Evolutionary conservation across 768 basidiomycete species (phyloP).

Genomic region (Panaeolus cyanescens): DNA sequence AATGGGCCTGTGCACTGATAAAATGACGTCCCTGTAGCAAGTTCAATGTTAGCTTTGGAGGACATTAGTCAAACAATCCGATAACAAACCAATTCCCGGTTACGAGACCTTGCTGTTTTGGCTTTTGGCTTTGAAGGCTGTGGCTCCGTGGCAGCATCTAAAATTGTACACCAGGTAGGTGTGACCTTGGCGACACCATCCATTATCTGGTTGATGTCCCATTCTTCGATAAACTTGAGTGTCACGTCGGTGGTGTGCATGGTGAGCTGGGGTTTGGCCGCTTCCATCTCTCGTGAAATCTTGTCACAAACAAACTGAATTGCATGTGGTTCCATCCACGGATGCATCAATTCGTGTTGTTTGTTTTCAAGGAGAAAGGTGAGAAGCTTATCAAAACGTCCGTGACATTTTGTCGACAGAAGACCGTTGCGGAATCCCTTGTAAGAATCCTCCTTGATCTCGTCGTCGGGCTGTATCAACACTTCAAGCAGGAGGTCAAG

Average conservation of each 20-base stretch:
- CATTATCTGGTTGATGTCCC: conserved; percentile 23
- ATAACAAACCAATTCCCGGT: conserved; percentile 6
- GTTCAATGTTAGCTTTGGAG: not conserved
- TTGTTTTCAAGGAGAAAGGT: too few relatives aligned
- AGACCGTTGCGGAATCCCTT: too few relatives aligned
- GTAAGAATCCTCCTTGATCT: too few relatives aligned
- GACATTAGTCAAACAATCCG: conserved; percentile 1
- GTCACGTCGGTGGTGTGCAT: conserved; percentile 19
- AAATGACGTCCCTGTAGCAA: conserved; percentile 10
- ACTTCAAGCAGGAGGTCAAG: too few relatives aligned
- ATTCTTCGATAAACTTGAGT: conserved; percentile 18
- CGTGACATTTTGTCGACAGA: too few relatives aligned
- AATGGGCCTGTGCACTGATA: conserved; percentile 12
- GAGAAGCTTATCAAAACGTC: too few relatives aligned
- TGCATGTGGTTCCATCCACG: conserved; percentile 14
- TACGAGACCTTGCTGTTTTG: not conserved
- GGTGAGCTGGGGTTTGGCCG: conserved; percentile 17
- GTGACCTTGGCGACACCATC: conserved; percentile 12
- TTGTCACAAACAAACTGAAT: conserved; percentile 16
- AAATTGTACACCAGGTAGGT: conserved; percentile 17
- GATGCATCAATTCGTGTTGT: too few relatives aligned
- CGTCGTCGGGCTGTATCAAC: too few relatives aligned
- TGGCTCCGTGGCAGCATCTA: conserved; percentile 19
- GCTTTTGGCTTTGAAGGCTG: conserved; percentile 3
- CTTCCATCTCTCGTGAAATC: conserved; percentile 22